Base-by-base conservation (phyloP, 2,329 filamentous ascomycete genomes). In the Ceratocystis smalleyi region DNA sequence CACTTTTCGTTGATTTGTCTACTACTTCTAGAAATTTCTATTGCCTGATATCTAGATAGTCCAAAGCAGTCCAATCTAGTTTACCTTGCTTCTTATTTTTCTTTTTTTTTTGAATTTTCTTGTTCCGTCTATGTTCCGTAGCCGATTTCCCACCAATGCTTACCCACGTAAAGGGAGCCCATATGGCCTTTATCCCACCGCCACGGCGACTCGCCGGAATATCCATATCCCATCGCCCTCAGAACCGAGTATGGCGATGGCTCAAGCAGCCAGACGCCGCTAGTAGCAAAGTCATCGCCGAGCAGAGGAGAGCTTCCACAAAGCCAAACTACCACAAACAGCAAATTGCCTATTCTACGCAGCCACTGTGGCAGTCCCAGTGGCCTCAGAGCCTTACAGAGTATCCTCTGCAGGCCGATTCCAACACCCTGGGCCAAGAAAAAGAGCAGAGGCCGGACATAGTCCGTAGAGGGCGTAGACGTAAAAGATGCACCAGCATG, bases 201-300 rank as follows among this genome's bases (percentile, higher is more conserved):
- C 82, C 83, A 88, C 78, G 83, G 85, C 0, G 78, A 75, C 69
- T 88, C 84, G 0, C 80, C 82, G 19, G 77, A 73, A 1, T 76
- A 75, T 0, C 86, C 87, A 43, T 86, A 76, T 0, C 87, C 86
- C 17, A 91, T 43, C 1, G 79, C 81, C 30, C 89, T 78, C n/a
- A 91, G 71, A 0, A 80, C 71, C 63, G 89, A 95, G 7, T 92
- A 68, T 0, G 91, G 89, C n/a, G 95, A 74, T 0, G 90, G 89
- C 73, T 96, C 90, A 67, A 84, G 83, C 15, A 95, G 73, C 88
- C 88, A 96, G 0, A 95, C 70, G 0, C 89, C 90, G 0, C 83
- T 81, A 10, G 80, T 78, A 0, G 85, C 81, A 71, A 95, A 84
- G 70, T 96, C 91, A 71, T 95, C 83, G 10, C 84, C 77, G n/a